Evolutionary conservation across 441 rosid species (phyloP).

Genomic region (Dalechampia spathulata): DNA sequence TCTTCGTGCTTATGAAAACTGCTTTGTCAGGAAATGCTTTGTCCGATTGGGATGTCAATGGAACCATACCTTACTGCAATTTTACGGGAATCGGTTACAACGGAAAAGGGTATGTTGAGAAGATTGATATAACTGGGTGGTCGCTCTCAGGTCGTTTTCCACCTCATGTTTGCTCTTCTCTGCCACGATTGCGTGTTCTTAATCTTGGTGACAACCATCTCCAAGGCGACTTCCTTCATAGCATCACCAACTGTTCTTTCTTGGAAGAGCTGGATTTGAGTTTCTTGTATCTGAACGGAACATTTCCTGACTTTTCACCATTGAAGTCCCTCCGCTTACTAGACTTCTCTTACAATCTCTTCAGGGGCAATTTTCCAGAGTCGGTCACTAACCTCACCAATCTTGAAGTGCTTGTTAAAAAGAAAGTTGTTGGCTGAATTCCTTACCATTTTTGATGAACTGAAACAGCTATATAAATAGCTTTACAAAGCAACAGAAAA

Average conservation of each 20-base stretch:
- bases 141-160: conserved; percentile 64
- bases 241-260: conserved; percentile 59
- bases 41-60: conserved; percentile 50
- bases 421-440: no score
- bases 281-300: conserved; percentile 32
- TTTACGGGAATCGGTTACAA: conserved; percentile 67
- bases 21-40: conserved; percentile 53
- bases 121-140: conserved; percentile 55
- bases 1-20: conserved; percentile 54
- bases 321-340: conserved; percentile 55
- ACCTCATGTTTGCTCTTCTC: conserved; percentile 47
- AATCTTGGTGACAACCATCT: conserved; percentile 56
- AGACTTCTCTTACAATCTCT: conserved; percentile 71
- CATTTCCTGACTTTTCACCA: conserved; percentile 66
- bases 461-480: no score
- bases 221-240: conserved; percentile 42
- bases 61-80: conserved; percentile 42
- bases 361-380: conserved; percentile 67
- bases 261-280: conserved; percentile 65
- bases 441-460: no score
- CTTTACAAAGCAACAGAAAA: no score
- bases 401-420: conserved; percentile 59
- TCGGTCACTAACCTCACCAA: conserved; percentile 65
- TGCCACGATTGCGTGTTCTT: conserved; percentile 58
- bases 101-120: conserved; percentile 42